Percentiles rank a stretch among this genome's conserved stretches.
These are phyloP conservation scores for Phlyctochytrium arcticum DNA, from an alignment of 192 early-diverging fungal genomes.

Conservation along the genomic window DNA sequence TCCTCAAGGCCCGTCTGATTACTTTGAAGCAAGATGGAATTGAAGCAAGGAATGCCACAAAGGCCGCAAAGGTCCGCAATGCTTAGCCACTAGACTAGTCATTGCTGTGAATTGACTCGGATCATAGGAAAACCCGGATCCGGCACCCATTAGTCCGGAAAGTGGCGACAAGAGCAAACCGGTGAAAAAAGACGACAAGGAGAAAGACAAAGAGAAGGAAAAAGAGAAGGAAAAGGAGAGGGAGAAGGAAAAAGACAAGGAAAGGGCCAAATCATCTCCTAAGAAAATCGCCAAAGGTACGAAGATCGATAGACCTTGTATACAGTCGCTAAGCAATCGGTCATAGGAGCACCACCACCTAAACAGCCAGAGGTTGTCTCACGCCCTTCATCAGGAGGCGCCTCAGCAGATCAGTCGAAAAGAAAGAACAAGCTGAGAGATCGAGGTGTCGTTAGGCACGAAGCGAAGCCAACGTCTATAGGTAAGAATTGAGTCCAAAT, in stretches of 20 bases:
- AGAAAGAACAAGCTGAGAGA: conserved; percentile 45
- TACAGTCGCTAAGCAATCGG: neutral
- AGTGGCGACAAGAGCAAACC: neutral
- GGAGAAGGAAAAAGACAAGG: conserved; percentile 24
- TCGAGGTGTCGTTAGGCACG: conserved; percentile 27
- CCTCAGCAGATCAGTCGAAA: conserved; percentile 37
- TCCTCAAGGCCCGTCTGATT: conserved; percentile 38
- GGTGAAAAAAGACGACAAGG: conserved; percentile 17
- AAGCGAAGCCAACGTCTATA: conserved; percentile 34
- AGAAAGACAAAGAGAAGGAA: conserved; percentile 32
- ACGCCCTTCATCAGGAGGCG: conserved; percentile 27
- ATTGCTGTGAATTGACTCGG: neutral
- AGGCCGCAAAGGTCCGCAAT: conserved; percentile 2
- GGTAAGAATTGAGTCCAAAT: too few species aligned
- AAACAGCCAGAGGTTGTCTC: conserved; percentile 24
- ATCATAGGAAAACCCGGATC: conserved; percentile 21
- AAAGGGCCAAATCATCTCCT: conserved; percentile 18
- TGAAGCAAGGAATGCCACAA: conserved; percentile 35
- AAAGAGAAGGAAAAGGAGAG: conserved; percentile 26
- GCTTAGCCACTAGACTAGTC: neutral
- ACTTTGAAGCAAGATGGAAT: conserved; percentile 47
- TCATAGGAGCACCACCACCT: conserved; percentile 11
- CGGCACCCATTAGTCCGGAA: conserved; percentile 4
- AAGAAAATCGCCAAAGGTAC: conserved; percentile 40
- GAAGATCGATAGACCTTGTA: neutral